Evolutionary conservation across 140 eudicot genomes (phyloP), one percentile per base, ranked within the genome.

Genomic region (Bidens hawaiensis): DNA sequence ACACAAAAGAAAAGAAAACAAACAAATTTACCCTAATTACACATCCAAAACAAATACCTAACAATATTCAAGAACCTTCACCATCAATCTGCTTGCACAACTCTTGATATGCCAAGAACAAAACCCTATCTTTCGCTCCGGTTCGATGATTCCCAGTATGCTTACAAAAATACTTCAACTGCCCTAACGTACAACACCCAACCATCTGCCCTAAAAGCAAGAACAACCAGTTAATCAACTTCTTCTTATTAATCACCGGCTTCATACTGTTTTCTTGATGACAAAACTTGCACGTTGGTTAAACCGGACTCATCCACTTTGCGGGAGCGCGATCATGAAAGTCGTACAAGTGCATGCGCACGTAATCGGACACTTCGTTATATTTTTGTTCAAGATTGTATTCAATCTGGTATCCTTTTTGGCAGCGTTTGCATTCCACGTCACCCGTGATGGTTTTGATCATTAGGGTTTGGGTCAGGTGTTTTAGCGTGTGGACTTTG

Each of bases 81-180:
- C n/a, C n/a, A n/a, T n/a, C n/a, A 6, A 82, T 41, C 64, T 82
- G 84, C 71, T 43, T 70, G 25, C 83, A 82, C 68, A 82, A 52
- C 41, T 31, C 74, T 5, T 70, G 9, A 62, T 82, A 82, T 5
- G 84, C 26, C 43, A 62, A 63, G 49, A 60, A 82, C 38, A 82
- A 33, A 28, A 82, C 47, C 26, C 83, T 38, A 62, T 78, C 74
- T 15, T 78, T 82, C 0, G 88, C 83, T 24, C 79, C 88, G n/a
- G 88, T 78, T 15, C 81, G 69, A 71, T 78, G 84, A 48, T 65
- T 58, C 26, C 66, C 67, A 0, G 79, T 73, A 17, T 81, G 81
- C 66, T 81, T 78, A 46, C 87, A 77, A 5, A 77, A 81, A 60
- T 82, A 82, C 72, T 79, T 83, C 69, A 83, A 75, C 33, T 83